Base-by-base conservation (phyloP, 2,329 filamentous ascomycete genomes). In the Sporothrix sp. region DNA sequence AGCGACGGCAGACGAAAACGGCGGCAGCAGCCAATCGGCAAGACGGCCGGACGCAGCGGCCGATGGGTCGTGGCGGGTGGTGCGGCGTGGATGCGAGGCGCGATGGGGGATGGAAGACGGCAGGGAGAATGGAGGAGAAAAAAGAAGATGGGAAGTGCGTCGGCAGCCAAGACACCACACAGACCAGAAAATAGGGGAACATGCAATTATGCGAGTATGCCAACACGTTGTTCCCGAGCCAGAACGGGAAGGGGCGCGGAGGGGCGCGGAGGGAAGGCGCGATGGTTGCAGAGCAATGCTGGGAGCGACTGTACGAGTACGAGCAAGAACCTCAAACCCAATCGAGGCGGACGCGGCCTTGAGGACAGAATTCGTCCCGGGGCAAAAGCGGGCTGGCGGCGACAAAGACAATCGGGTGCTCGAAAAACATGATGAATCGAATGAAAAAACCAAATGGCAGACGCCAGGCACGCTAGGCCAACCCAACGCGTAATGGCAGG, bases 281-380 rank as follows among this genome's bases (percentile, higher is more conserved):
- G 30, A 45, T 36, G 20, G 3, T 23, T 13, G 28, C 28, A 42
- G 13, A 28, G 9, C 4, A 32, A 23, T 32, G 27, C 40, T 33
- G 16, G 40, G 32, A 32, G 40, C 40, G 20, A 13, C 20, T 33
- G 21, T 32, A 2, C 16, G 16, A 20, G 39, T 30, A 21, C 7
- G 18, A 38, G 36, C 21, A 39, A 18, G 11, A 38, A 18, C 38
- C n/a, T n/a, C 9, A 28, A 16, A n/a, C 21, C 14, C 25, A n/a
- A 30, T 18, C 28, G 20, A 30, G 25, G 7, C 25, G 20, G 25
- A 43, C 13, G 21, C 18, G 11, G 21, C 28, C 14, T 45, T 45
- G 28, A 45, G 43, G 43, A 45, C 43, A 45, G 43, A 45, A 45
- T 35, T 45, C 43, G 43, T 25, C 30, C 33, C 33, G 32, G 43